Evolutionary conservation across 2,329 filamentous ascomycete genomes (phyloP).

Genomic region (Cladosporium phlei): DNA sequence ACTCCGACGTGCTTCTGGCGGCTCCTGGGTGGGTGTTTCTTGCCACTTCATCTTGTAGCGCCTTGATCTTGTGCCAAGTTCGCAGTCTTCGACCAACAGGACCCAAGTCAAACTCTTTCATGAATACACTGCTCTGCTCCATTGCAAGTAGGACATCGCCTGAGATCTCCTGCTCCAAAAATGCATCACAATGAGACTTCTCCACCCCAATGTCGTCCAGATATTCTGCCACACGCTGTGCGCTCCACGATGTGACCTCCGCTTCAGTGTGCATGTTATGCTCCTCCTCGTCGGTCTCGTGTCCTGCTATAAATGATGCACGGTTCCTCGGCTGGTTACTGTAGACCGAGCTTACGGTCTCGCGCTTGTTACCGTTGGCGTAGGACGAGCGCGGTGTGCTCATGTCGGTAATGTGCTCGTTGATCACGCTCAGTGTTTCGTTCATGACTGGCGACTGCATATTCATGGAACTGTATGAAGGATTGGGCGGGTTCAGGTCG

Average conservation of each 20-base stretch:
- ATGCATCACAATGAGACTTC: slow-evolving; percentile 85
- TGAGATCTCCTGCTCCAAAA: slow-evolving; percentile 90
- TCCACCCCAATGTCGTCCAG: slow-evolving; percentile 82
- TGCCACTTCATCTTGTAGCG: slow-evolving; percentile 80
- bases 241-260: slow-evolving; percentile 75
- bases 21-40: slow-evolving; percentile 44
- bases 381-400: slow-evolving; percentile 52
- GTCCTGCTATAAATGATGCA: slow-evolving; percentile 85
- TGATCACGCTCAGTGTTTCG: slow-evolving; percentile 91
- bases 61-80: slow-evolving; percentile 95
- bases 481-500: slow-evolving; percentile 5
- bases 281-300: slow-evolving; percentile 93
- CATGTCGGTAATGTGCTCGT: slow-evolving; percentile 93
- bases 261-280: slow-evolving; percentile 62
- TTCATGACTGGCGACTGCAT: slow-evolving; percentile 68
- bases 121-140: slow-evolving; percentile 90
- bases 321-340: slow-evolving; percentile 69
- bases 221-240: slow-evolving; percentile 81
- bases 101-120: slow-evolving; percentile 91
- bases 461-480: slow-evolving; percentile 12
- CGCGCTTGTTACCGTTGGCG: slow-evolving; percentile 39
- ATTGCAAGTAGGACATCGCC: slow-evolving; percentile 90
- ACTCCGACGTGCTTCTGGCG: slow-evolving; percentile 37
- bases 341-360: slow-evolving; percentile 69
- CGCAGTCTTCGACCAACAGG: slow-evolving; percentile 84